A percentile compares a stretch with the other conserved stretches of the same genome.
phyloP scores from a whole-genome alignment of 176 grass and related monocot genomes.

The Themeda triandra region DNA sequence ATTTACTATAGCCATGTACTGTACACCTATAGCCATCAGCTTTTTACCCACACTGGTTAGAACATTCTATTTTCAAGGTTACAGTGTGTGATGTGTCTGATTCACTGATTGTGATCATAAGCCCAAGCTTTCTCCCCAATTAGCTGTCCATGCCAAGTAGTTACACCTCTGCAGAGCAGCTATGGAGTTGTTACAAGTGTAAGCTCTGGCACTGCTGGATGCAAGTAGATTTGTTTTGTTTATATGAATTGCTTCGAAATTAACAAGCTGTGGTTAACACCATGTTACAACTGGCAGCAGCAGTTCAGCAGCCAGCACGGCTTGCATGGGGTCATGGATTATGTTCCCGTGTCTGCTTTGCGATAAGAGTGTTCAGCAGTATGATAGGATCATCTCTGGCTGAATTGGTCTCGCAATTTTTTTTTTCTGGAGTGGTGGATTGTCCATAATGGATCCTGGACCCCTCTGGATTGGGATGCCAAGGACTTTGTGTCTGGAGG shows the following conservation, averaged over 20 bases:
- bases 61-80: not conserved
- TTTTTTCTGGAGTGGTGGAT: not conserved
- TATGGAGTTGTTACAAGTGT: not conserved
- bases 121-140: not conserved
- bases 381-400: conserved; percentile 1
- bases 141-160: not conserved
- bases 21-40: not conserved
- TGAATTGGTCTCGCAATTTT: not conserved
- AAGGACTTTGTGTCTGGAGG: conserved; percentile 4
- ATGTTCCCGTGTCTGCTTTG: not conserved
- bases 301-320: not conserved
- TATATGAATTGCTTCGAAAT: not conserved
- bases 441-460: conserved; percentile 1
- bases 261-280: not conserved
- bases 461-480: conserved; percentile 16
- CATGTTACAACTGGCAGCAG: not conserved
- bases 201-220: not conserved
- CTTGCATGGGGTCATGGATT: not conserved
- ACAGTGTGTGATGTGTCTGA: not conserved
- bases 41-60: not conserved
- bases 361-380: not conserved
- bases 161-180: not conserved
- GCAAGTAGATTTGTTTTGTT: conserved; percentile 1
- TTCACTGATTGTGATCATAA: not conserved
- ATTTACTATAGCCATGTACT: not conserved